Evolutionary conservation across 2,329 filamentous ascomycete species (phyloP), one percentile per base, ranked within the genome.

Genomic region (Ustulina deusta): DNA sequence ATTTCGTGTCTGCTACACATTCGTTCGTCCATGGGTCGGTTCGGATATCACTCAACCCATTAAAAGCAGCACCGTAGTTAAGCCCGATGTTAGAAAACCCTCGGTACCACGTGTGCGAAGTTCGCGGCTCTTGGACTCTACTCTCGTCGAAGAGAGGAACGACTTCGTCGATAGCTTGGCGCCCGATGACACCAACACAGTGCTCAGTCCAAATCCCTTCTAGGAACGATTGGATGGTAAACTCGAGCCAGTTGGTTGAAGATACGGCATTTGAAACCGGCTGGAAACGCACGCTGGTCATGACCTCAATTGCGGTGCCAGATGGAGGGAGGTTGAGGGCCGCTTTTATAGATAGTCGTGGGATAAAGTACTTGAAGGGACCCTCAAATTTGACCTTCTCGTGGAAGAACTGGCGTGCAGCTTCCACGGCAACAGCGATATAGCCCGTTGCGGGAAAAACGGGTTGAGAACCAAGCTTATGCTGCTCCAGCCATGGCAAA

Each of bases 391-490:
- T 48, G 20, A 69, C 48, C 36, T 65, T 65, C 1, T 63, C 68
- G 7, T 69, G 66, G 36, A 63, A 69, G 13, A 64, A 60, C 27
- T 65, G 62, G 1, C 55, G 48, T 11, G 59, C 61, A 29, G 69
- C 69, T 62, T 71, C 69, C 5, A 70, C 58, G 1, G 64, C 69
- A 27, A 71, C 70, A 9, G 22, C 64, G 40, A 71, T 60, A 40
- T 63, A 71, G 20, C 67, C 64, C 27, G 69, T 56, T 29, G 64
- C 69, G 2, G 69, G 69, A 10, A 71, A 22, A n/a, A 68, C 65
- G 25, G 63, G 42, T n/a, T 69, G 48, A 20, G 63, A 15, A 2
- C 61, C 63, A 10, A 69, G 54, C 48, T 22, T 62, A 48, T 69
- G 62, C 20, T 72, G 40, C 25, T 63, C 51, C 1, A 72, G 49